phyloP scores from a whole-genome alignment of 2,329 filamentous ascomycete species.

The Alternaria ethzedia region DNA sequence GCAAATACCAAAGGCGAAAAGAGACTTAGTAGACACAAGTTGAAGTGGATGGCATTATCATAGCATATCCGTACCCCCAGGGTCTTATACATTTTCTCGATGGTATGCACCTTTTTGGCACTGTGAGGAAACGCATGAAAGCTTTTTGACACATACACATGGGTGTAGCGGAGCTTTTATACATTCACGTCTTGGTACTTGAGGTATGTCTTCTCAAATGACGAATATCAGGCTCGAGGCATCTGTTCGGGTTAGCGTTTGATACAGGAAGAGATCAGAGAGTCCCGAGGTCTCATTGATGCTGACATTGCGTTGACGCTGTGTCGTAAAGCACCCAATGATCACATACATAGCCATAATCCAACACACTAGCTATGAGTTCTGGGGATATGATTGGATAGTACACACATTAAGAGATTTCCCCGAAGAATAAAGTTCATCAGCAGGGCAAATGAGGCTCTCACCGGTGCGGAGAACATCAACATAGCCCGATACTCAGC shows the following conservation, averaged over 20 bases:
- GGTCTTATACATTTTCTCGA: not conserved
- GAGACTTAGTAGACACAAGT: not conserved
- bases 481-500: not conserved
- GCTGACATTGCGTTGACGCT: too few relatives aligned
- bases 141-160: too few relatives aligned
- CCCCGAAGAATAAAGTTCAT: accelerated
- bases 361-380: not conserved
- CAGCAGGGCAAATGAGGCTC: not conserved
- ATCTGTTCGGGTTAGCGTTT: not conserved
- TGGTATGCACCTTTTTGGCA: not conserved
- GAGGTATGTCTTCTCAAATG: too few relatives aligned
- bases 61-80: not conserved
- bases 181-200: too few relatives aligned
- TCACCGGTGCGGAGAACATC: not conserved
- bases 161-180: too few relatives aligned
- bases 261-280: not conserved
- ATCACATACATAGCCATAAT: not conserved
- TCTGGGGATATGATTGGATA: not conserved
- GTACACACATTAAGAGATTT: not conserved
- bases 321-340: not conserved
- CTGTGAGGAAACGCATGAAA: too few relatives aligned
- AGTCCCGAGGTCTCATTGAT: too few relatives aligned
- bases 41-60: not conserved
- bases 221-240: too few relatives aligned
- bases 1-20: not conserved